Base-by-base conservation (phyloP, 2,329 filamentous ascomycete species). In the Colletotrichum magnum region DNA sequence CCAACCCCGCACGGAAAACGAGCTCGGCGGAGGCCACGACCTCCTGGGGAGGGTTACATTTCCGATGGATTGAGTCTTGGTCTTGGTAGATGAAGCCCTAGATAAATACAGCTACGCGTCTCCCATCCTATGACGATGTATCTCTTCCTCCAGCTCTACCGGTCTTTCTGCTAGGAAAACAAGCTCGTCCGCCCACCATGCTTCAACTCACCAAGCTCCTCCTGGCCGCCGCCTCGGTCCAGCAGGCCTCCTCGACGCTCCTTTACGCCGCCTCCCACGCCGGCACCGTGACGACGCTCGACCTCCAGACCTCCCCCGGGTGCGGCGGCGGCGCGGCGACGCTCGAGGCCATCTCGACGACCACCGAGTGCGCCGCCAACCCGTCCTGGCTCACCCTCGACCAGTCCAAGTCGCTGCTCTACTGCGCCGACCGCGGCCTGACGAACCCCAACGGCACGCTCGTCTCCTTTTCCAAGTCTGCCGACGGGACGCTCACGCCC, bases 251-350 rank as follows among this genome's bases (percentile, higher is more conserved):
- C 50, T 78, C 80, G 62, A 77, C 77, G 64, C 77, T 84, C 52
- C 79, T 87, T 67, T 86, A 85, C 73, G 84, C 83, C 52, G 77
- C 84, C 1, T 85, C 85, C 6, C 87, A 87, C 76, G 78, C 79
- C 62, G 84, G 85, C 66, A 80, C 78, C 28, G 74, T 87, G 69
- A 85, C 83, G 13, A 85, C 84, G n/a, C 79, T 87, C 57, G 79
- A 82, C 68, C 76, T 86, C 62, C 24, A 63, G 24, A 52, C 53
- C 6, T 63, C 64, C 6, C 57, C 64, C 1, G 64, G 45, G 13
- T 52, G 58, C 5, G 64, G 52, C 2, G 21, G 21, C 21, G 21
- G 21, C 21, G 21, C 21, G 21, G 26, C 59, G 12, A 64, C 52
- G 12, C 28, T 68, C n/a, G 48, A 68, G 16, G 58, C 64, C 28